A percentile compares a stretch with the other conserved stretches of the same genome.
Evolutionary conservation across 2,329 filamentous ascomycete genomes (phyloP).

Genomic region (Exophiala sideris): DNA sequence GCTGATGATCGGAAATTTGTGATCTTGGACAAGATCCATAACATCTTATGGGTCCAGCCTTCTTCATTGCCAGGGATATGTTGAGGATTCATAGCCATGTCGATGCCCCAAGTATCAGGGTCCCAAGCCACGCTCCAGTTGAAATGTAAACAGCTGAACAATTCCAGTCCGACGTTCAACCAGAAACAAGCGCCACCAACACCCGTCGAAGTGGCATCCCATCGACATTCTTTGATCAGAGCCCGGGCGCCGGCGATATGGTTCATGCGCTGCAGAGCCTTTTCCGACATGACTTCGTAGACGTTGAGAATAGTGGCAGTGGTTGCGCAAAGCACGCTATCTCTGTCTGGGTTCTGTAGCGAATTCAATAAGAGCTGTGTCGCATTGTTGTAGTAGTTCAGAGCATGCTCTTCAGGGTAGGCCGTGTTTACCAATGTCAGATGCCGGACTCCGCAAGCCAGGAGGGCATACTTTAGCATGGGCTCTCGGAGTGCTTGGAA

Average conservation of each 20-base stretch:
- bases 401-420: slow-evolving; percentile 71
- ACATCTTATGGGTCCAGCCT: slow-evolving; percentile 80
- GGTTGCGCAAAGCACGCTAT: slow-evolving; percentile 79
- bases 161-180: slow-evolving; percentile 86
- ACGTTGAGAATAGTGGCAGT: slow-evolving; percentile 86
- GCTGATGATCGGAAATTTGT: slow-evolving; percentile 73
- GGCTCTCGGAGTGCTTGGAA: slow-evolving; percentile 77
- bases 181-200: slow-evolving; percentile 89
- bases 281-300: slow-evolving; percentile 88
- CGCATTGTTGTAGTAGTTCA: slow-evolving; percentile 81
- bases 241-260: slow-evolving; percentile 83
- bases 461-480: slow-evolving; percentile 82
- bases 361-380: slow-evolving; percentile 72
- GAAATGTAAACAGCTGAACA: slow-evolving; percentile 82
- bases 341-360: slow-evolving; percentile 78
- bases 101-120: slow-evolving; percentile 83
- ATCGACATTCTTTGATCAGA: slow-evolving; percentile 83
- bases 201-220: slow-evolving; percentile 75
- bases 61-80: slow-evolving; percentile 65
- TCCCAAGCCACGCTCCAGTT: slow-evolving; percentile 87
- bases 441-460: slow-evolving; percentile 85
- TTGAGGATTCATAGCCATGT: slow-evolving; percentile 66
- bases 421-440: slow-evolving; percentile 65
- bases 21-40: slow-evolving; percentile 84
- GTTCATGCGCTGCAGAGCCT: slow-evolving; percentile 75